Evolutionary conservation across 2,329 filamentous ascomycete genomes (phyloP).

Genomic region (Verticillium isaacii): DNA sequence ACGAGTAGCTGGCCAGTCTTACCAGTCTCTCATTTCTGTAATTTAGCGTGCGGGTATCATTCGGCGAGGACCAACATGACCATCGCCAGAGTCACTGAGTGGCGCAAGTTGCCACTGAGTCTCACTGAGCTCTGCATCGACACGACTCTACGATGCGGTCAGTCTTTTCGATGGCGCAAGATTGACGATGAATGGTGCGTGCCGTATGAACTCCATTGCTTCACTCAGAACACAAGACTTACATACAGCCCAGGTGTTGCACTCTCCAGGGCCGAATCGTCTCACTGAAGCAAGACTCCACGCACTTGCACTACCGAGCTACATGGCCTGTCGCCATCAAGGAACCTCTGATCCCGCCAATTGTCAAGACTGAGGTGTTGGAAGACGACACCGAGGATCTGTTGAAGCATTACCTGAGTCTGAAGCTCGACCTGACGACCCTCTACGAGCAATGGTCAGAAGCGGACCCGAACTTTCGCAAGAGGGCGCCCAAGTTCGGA

Average conservation of each 20-base stretch:
- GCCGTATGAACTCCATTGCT: background rate
- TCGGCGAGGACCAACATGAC: constrained; percentile 25
- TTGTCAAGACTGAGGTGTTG: constrained; percentile 16
- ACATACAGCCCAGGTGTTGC: constrained; percentile 56
- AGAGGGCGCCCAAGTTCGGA: constrained; percentile 79
- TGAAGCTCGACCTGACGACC: constrained; percentile 67
- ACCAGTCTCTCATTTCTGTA: no score
- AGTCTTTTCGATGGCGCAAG: constrained; percentile 94
- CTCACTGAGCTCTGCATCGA: constrained; percentile 88
- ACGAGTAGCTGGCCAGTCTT: no score
- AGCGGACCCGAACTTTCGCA: constrained; percentile 82
- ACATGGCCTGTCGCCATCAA: constrained; percentile 44
- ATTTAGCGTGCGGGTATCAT: no score
- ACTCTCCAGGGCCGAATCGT: constrained; percentile 81
- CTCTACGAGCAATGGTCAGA: constrained; percentile 86
- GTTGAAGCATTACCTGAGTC: constrained; percentile 80
- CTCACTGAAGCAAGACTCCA: constrained; percentile 76
- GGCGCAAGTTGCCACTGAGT: constrained; percentile 80
- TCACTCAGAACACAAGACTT: background rate
- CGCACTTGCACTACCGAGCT: constrained; percentile 74
- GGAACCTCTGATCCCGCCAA: constrained; percentile 9
- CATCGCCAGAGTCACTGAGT: constrained; percentile 58
- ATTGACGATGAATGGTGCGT: constrained; percentile 75
- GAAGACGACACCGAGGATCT: constrained; percentile 69
- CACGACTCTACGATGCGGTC: constrained; percentile 88